These are phyloP conservation scores for Rheum nobile DNA, from an alignment of 148 eudicot genomes.

Conservation along the genomic window DNA sequence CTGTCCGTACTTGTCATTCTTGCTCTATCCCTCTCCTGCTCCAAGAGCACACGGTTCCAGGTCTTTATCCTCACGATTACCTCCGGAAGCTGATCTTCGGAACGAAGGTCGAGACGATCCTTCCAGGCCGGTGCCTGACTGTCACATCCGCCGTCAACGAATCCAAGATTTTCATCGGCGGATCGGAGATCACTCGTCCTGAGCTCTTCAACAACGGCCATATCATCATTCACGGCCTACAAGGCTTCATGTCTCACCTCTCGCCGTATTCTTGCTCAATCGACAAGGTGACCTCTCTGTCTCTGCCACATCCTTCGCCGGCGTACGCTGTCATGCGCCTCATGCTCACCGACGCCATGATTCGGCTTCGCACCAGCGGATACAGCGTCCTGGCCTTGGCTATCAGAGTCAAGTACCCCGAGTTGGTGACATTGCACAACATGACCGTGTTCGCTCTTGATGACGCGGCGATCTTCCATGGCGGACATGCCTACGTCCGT, in stretches of 20 bases:
- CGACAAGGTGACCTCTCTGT: conserved; percentile 40
- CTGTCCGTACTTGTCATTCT: conserved; percentile 52
- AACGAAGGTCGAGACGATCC: conserved; percentile 55
- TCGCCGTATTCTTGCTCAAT: conserved; percentile 57
- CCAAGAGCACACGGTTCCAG: conserved; percentile 66
- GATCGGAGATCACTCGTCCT: conserved; percentile 46
- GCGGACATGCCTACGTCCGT: conserved; percentile 40
- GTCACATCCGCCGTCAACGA: conserved; percentile 25
- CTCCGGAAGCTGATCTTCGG: conserved; percentile 43
- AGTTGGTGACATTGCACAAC: conserved; percentile 26
- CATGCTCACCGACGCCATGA: conserved; percentile 48
- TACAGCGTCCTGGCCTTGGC: conserved; percentile 42
- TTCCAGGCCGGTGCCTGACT: conserved; percentile 54
- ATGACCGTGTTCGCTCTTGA: conserved; percentile 45
- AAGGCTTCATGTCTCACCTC: conserved; percentile 59
- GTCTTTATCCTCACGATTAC: conserved; percentile 44
- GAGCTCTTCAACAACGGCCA: conserved; percentile 32
- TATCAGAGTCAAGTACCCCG: conserved; percentile 29
- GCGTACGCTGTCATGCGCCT: conserved; percentile 28
- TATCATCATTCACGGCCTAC: conserved; percentile 51
- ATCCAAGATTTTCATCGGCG: conserved; percentile 36
- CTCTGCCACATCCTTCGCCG: conserved; percentile 29
- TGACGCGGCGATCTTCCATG: conserved; percentile 36
- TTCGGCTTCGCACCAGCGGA: conserved; percentile 31
- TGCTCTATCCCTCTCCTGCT: conserved; percentile 57